Base-by-base conservation (phyloP, 441 rosid genomes). In the Codiaeum variegatum region DNA sequence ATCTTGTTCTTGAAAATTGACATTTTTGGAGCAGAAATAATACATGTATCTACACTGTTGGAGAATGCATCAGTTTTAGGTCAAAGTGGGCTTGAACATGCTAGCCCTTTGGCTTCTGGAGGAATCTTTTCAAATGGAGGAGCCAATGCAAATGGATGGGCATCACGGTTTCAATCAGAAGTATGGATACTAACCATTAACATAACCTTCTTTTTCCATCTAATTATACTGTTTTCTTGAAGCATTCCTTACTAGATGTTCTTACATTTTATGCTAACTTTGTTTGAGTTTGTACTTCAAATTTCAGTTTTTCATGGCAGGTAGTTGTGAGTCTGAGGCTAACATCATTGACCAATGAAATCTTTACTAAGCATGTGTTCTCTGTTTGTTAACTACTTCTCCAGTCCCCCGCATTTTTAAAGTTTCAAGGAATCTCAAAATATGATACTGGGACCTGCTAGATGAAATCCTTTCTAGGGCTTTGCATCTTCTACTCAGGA, bases 11-110 rank as follows among this genome's bases (percentile, higher is more conserved):
- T 90, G 91, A 84, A 96, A 90, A 96, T 89, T 90, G 97, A 93
- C 96, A 90, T 91, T 90, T 91, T 93, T 95, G 99, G 86, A 95
- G 91, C 99, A 93, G 97, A 96, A 91, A 96, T 96, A 78, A 81
- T 90, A 97, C 97, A 97, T 93, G 98, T 96, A 90, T 91, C 96
- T 76, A 88, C 98, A 74, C 94, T 93, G 87, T 93, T 96, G 98
- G 97, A 86, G 97, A 93, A 93, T 89, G 99, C 99, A 21, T 80
- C 94, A 84, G 91, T 90, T 86, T 87, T 96, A 89, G 94, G 94
- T 87, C 98, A 89, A 91, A 96, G 88, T 91, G 94, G 97, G 89
- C 86, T 96, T 90, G 98, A 93, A 78, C 97, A 91, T 83, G 97
- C 90, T 87, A 91, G 97, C 89, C 96, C 97, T 88, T 81, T 91